Percentiles rank a stretch among this genome's conserved stretches.
phyloP scores from a whole-genome alignment of 2,329 filamentous ascomycete genomes.

The Fusarium circinatum region DNA sequence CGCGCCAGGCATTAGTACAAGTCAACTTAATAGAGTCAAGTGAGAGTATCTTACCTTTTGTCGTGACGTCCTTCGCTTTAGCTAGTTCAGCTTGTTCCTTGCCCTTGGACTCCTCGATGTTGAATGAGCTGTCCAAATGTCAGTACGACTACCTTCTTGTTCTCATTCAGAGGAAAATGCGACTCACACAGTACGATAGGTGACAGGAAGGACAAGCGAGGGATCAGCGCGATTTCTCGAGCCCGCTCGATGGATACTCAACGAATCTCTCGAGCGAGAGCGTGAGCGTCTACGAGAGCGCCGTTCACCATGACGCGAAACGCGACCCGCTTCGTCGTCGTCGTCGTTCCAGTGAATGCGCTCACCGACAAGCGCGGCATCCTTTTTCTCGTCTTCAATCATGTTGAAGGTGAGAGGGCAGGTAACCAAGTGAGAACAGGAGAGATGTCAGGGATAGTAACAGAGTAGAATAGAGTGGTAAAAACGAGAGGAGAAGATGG shows the following conservation, averaged over 20 bases:
- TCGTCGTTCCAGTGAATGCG: constrained; percentile 13
- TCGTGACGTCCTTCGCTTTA: background rate
- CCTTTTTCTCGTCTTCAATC: constrained; percentile 4
- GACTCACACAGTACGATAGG: background rate
- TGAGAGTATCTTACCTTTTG: background rate
- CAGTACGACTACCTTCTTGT: background rate
- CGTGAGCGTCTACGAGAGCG: background rate
- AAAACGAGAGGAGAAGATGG: background rate
- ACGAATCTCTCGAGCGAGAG: background rate
- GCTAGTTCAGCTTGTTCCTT: constrained; percentile 1
- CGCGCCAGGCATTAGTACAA: fast-evolving
- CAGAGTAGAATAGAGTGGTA: background rate
- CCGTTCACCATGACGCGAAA: background rate
- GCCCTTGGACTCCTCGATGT: constrained; percentile 17
- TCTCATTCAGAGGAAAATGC: fast-evolving
- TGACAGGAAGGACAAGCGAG: background rate
- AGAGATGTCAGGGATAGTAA: no score
- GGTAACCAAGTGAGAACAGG: background rate
- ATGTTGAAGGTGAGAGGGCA: background rate
- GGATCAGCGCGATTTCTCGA: constrained; percentile 4
- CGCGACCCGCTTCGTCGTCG: background rate
- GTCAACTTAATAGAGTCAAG: fast-evolving
- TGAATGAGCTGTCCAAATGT: background rate
- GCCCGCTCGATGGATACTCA: background rate
- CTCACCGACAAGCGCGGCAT: background rate